Conservation (phyloP, 371 early-diverging fungal genomes). For the Rhizopus arrhizus region DNA sequence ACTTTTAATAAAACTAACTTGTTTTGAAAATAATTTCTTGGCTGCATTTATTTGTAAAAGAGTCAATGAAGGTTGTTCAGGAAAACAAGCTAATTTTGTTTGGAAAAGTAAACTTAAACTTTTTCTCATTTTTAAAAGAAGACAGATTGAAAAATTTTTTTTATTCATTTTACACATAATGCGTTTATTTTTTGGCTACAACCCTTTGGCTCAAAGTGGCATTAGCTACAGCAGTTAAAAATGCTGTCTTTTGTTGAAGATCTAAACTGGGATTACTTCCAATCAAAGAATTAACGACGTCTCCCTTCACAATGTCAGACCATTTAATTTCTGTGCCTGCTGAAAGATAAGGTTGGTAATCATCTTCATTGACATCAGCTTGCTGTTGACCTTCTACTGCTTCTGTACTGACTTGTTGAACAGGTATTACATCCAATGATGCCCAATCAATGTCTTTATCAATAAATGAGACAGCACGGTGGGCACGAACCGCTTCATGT, state of each 20-base stretch:
- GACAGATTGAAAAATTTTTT: not conserved
- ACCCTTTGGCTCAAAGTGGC: slow-evolving; percentile 22
- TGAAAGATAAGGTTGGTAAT: slow-evolving; percentile 36
- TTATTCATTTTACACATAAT: not conserved
- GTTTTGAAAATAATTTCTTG: slow-evolving; percentile 40
- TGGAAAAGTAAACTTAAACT: not conserved
- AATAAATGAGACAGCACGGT: slow-evolving; percentile 45
- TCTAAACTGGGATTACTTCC: slow-evolving; percentile 45
- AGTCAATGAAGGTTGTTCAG: slow-evolving; percentile 25
- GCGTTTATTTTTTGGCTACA: not conserved
- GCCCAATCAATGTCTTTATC: slow-evolving; percentile 53
- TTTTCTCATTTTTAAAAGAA: slow-evolving; percentile 4
- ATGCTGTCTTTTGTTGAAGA: slow-evolving; percentile 41
- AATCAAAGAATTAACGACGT: slow-evolving; percentile 28
- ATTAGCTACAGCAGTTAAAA: slow-evolving; percentile 36
- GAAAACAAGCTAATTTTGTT: slow-evolving; percentile 18
- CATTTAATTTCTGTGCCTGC: slow-evolving; percentile 28
- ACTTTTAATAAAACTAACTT: slow-evolving; percentile 48
- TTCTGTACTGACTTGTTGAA: not conserved
- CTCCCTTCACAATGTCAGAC: slow-evolving; percentile 23
- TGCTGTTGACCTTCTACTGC: slow-evolving; percentile 13
- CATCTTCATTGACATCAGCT: slow-evolving; percentile 26
- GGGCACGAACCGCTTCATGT: slow-evolving; percentile 26
- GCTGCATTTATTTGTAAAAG: slow-evolving; percentile 28
- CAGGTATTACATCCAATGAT: slow-evolving; percentile 16